These are phyloP conservation scores for Ceratobasidium sp. DNA, from an alignment of 1,284 basidiomycete genomes.

Conservation along the genomic window DNA sequence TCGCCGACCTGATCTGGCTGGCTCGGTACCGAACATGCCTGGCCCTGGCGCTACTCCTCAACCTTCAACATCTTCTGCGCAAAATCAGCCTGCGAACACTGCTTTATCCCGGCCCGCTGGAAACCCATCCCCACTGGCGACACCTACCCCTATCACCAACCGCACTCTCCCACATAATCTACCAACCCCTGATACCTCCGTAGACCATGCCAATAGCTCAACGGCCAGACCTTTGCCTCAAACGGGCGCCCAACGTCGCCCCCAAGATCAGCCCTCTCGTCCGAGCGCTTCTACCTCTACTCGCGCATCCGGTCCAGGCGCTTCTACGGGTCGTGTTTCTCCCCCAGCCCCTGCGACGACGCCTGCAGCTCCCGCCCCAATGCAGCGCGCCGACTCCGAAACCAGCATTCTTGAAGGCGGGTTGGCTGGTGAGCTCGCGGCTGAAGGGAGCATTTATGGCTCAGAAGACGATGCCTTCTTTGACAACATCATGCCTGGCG, in stretches of 20 bases:
- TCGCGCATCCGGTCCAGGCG: background rate
- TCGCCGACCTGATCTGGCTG: conserved; percentile 79
- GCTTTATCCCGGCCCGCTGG: conserved; percentile 7
- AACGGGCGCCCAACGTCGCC: background rate
- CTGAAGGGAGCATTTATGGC: conserved; percentile 30
- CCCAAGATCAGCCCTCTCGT: background rate
- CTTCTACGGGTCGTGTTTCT: background rate
- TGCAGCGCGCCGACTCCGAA: background rate
- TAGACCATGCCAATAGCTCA: background rate
- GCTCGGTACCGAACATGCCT: conserved; percentile 31
- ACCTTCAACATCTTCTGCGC: background rate
- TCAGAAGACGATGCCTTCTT: conserved; percentile 40
- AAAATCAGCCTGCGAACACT: background rate
- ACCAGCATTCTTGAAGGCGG: background rate
- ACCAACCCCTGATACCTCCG: conserved; percentile 34
- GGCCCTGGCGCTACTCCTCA: conserved; percentile 4
- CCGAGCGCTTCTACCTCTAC: background rate
- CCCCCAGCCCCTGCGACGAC: background rate
- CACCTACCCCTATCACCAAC: conserved; percentile 28
- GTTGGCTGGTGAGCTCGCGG: conserved; percentile 10
- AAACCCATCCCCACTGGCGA: conserved; percentile 40
- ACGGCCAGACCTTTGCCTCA: conserved; percentile 1
- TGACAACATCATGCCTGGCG: conserved; percentile 31
- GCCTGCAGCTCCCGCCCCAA: background rate
- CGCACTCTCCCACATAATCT: conserved; percentile 10